These are phyloP conservation scores for Poronia punctata DNA, from an alignment of 495 filamentous ascomycete species.

Conservation along the genomic window DNA sequence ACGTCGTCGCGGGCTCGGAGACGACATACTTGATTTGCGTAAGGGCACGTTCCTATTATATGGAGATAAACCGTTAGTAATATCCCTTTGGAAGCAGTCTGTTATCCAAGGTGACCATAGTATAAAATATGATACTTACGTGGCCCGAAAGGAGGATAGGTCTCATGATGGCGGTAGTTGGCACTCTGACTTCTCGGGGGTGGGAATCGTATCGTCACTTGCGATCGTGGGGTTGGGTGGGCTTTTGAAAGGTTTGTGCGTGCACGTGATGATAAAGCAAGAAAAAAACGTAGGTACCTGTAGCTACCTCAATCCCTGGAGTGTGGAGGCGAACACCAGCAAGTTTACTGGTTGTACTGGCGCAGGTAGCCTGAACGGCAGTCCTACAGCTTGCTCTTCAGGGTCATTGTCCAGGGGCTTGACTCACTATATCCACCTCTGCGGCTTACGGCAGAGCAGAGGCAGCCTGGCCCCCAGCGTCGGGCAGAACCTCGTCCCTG, in stretches of 20 bases:
- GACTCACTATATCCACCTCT: no score
- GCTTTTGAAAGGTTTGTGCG: constrained; percentile 26
- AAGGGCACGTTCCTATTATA: constrained; percentile 82
- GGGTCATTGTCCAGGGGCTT: no score
- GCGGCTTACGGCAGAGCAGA: no score
- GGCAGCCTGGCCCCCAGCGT: no score
- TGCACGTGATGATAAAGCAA: constrained; percentile 14
- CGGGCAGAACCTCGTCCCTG: no score
- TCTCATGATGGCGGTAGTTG: constrained; percentile 60
- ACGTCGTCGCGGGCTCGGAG: constrained; percentile 1
- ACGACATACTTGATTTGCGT: constrained; percentile 86
- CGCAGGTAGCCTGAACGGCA: no score
- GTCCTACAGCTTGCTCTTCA: no score
- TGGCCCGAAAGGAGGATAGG: constrained; percentile 93
- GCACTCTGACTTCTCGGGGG: constrained; percentile 2
- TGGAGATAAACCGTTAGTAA: constrained; percentile 26
- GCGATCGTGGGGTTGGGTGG: constrained; percentile 18
- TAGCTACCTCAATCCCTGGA: neutral
- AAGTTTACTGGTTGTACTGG: neutral
- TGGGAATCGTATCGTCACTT: constrained; percentile 15
- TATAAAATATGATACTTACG: constrained; percentile 43
- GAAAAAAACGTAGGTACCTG: neutral
- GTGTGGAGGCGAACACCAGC: neutral
- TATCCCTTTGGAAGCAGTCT: constrained; percentile 8
- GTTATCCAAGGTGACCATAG: constrained; percentile 1